Conservation (phyloP, 169 alveolate species). For the Perkinsus olseni region DNA sequence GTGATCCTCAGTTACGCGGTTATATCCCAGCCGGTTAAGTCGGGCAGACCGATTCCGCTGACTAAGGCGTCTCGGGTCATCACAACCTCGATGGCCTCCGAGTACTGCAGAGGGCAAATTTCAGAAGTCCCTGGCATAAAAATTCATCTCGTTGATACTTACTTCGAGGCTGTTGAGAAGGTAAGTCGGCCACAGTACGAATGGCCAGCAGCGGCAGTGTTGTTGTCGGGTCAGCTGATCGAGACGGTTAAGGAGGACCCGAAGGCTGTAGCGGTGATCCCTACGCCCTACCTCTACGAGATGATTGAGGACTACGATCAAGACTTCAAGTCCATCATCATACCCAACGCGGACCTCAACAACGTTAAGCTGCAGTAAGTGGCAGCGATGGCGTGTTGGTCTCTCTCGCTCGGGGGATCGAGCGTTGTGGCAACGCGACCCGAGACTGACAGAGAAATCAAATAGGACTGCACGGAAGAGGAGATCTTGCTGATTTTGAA, state of each 20-base stretch:
- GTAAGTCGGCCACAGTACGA: background rate
- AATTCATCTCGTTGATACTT: background rate
- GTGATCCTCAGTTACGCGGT: background rate
- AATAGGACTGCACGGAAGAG: no score
- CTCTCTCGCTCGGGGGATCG: no score
- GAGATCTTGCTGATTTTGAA: no score
- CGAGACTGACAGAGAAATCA: no score
- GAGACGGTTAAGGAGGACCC: background rate
- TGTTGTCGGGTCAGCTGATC: background rate
- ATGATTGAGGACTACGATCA: background rate
- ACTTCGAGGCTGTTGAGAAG: background rate
- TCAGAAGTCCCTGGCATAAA: background rate
- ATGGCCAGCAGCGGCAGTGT: background rate
- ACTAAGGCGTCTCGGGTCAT: background rate
- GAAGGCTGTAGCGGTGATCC: background rate
- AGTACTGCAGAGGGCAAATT: background rate
- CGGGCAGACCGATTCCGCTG: background rate
- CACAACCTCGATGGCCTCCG: background rate
- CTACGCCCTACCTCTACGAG: background rate
- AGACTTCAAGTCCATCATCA: background rate
- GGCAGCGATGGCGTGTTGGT: background rate
- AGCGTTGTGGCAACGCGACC: no score
- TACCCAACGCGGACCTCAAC: background rate
- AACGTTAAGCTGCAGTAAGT: background rate
- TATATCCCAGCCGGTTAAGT: background rate